Evolutionary conservation across 257 asterid species (phyloP).

Genomic region (Scutellaria galericulata): DNA sequence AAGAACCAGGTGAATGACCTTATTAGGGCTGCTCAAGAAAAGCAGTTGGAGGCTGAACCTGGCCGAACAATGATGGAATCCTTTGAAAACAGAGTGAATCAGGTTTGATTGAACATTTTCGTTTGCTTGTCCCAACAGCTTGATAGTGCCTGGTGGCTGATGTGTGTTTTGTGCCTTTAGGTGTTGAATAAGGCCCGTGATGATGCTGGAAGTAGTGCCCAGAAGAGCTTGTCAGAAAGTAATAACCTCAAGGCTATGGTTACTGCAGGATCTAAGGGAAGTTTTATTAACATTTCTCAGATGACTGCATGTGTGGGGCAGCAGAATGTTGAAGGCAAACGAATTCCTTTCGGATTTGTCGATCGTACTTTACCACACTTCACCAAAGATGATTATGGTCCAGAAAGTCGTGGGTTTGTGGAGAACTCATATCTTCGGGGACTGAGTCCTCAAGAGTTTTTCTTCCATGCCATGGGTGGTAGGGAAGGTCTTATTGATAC

Average conservation of each 20-base stretch:
- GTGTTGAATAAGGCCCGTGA: conserved; percentile 99
- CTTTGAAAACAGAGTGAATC: conserved; percentile 95
- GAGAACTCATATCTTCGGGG: conserved; percentile 98
- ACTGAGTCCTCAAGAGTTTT: conserved; percentile 96
- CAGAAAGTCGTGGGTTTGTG: conserved; percentile 99
- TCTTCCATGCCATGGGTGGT: conserved; percentile 99
- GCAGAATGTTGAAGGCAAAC: conserved; percentile 99
- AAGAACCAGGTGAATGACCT: conserved; percentile 90
- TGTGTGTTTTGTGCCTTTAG: conserved; percentile 44
- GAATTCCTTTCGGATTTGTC: conserved; percentile 95
- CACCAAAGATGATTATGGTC: conserved; percentile 90
- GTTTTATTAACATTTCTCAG: conserved; percentile 98
- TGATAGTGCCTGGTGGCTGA: conserved; percentile 23
- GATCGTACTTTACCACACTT: conserved; percentile 95
- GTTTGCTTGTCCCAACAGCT: conserved; percentile 14
- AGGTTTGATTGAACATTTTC: conserved; percentile 51
- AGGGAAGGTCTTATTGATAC: conserved; percentile 99
- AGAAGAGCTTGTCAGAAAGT: conserved; percentile 93
- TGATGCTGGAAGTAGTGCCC: conserved; percentile 99
- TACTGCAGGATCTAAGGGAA: conserved; percentile 99
- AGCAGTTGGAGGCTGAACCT: conserved; percentile 95
- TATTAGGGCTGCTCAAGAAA: conserved; percentile 70
- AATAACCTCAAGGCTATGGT: conserved; percentile 99
- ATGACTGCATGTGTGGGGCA: conserved; percentile 99
- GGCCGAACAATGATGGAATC: conserved; percentile 99